Evolutionary conservation across 2,329 filamentous ascomycete genomes (phyloP).

Genomic region (Fusarium fujikuroi): DNA sequence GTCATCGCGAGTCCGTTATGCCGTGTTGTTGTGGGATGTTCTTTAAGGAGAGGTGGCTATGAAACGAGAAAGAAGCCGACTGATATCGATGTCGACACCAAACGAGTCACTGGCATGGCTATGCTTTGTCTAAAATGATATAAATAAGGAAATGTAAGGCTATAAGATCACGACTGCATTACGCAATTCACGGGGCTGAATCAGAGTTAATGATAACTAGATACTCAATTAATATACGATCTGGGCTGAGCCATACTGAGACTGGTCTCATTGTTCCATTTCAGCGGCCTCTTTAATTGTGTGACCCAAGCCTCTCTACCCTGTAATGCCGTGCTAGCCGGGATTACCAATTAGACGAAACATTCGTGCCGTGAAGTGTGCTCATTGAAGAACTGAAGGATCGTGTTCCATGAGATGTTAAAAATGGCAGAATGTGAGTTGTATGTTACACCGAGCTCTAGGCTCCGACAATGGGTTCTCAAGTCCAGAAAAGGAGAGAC

Average conservation of each 20-base stretch:
- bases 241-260: background rate
- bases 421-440: background rate
- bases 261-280: background rate
- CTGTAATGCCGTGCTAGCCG: slow-evolving; percentile 8
- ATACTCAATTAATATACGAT: background rate
- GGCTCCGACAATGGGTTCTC: background rate
- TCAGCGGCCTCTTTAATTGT: background rate
- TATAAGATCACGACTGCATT: background rate
- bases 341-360: background rate
- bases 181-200: background rate
- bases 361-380: background rate
- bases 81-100: background rate
- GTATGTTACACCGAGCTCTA: background rate
- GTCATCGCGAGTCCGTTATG: background rate
- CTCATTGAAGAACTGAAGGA: background rate
- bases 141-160: background rate
- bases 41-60: background rate
- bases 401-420: background rate
- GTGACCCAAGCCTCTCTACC: slow-evolving; percentile 2
- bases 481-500: background rate
- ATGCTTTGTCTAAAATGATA: background rate
- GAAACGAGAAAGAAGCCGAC: background rate
- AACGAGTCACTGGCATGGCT: background rate
- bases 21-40: background rate
- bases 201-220: background rate